Evolutionary conservation across 2,329 filamentous ascomycete genomes (phyloP).

Genomic region (Didymella sp.): DNA sequence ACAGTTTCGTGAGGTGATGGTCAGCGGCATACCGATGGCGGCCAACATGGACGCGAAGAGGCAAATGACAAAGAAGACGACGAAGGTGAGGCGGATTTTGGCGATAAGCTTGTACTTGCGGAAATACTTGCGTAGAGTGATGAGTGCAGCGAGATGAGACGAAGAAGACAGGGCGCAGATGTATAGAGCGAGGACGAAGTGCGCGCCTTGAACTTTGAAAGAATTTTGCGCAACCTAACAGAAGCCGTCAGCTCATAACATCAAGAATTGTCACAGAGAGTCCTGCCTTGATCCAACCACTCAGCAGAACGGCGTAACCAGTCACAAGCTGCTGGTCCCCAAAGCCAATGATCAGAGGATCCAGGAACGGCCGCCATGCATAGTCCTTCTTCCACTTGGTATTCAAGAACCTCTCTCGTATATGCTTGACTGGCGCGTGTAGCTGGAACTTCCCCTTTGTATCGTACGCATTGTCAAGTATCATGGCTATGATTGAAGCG

Average conservation of each 20-base stretch:
- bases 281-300: conserved; percentile 41
- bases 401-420: conserved; percentile 34
- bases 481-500: conserved; percentile 42
- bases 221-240: conserved; percentile 34
- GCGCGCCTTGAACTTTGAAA: conserved; percentile 38
- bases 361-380: conserved; percentile 41
- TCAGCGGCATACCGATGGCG: conserved; percentile 30
- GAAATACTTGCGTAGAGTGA: conserved; percentile 44
- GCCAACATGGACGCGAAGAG: conserved; percentile 39
- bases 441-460: conserved; percentile 34
- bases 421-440: conserved; percentile 29
- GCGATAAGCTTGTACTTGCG: conserved; percentile 39
- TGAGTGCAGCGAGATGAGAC: conserved; percentile 43
- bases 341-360: conserved; percentile 42
- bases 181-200: conserved; percentile 44
- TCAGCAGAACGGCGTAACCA: conserved; percentile 42
- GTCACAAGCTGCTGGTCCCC: conserved; percentile 45
- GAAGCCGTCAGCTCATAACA: neutral
- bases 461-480: conserved; percentile 43
- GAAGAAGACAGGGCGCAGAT: conserved; percentile 42
- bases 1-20: conserved; percentile 1
- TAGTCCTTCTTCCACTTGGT: conserved; percentile 42
- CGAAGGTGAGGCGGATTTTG: conserved; percentile 36
- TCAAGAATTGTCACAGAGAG: neutral
- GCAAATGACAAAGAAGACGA: conserved; percentile 39